A percentile compares a stretch with the other conserved stretches of the same genome.
These are phyloP conservation scores for Akanthomyces lecanii DNA, from an alignment of 2,329 filamentous ascomycete genomes.

Conservation along the genomic window DNA sequence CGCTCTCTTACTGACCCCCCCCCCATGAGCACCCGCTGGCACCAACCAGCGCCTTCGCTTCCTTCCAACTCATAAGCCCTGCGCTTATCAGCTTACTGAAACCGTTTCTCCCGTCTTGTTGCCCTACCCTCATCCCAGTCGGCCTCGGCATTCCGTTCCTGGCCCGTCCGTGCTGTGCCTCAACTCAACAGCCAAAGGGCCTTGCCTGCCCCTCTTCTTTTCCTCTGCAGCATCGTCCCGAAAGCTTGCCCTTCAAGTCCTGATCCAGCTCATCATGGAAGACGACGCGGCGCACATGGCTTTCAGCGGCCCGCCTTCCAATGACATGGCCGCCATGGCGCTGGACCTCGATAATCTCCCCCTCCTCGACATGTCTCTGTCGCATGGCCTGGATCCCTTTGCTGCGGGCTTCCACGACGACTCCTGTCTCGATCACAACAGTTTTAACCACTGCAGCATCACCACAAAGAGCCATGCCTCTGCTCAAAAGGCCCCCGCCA, in stretches of 20 bases:
- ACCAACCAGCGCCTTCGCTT: neutral
- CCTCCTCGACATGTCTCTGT: conserved; percentile 23
- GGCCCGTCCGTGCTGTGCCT: neutral
- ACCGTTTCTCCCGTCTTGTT: neutral
- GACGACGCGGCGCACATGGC: conserved; percentile 23
- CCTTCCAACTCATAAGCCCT: neutral
- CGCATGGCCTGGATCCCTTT: conserved; percentile 26
- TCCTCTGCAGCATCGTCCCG: conserved; percentile 4
- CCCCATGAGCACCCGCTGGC: neutral
- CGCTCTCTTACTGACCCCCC: too few relatives aligned
- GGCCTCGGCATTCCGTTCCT: conserved; percentile 1
- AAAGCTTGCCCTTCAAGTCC: neutral
- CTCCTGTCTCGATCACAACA: conserved; percentile 28
- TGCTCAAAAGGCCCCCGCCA: conserved; percentile 8
- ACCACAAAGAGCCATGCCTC: conserved; percentile 19
- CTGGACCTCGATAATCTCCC: conserved; percentile 27
- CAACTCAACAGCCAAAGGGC: neutral
- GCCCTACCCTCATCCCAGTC: neutral
- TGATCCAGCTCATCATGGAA: conserved; percentile 24
- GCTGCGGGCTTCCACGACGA: conserved; percentile 30
- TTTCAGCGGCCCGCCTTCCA: conserved; percentile 25
- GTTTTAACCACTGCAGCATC: conserved; percentile 19
- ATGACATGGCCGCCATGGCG: conserved; percentile 26
- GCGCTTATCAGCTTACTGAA: conserved; percentile 3
- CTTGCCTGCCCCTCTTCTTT: neutral